These are phyloP conservation scores for Aphelidium insulamus DNA, from an alignment of 371 early-diverging fungal genomes.

Conservation along the genomic window DNA sequence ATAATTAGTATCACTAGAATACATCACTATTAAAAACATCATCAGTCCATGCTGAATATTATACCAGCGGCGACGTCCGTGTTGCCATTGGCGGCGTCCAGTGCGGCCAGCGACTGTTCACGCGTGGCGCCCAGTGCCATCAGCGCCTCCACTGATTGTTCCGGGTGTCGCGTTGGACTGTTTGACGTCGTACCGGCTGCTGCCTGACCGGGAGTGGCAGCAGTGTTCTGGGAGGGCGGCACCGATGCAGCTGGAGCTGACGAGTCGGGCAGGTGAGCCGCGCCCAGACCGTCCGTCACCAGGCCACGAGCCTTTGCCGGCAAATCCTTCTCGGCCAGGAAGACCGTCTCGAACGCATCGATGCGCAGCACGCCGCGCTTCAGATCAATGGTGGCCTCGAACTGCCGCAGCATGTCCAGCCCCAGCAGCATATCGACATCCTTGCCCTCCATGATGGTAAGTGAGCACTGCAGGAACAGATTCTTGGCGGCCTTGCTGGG, in stretches of 20 bases:
- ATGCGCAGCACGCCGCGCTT: constrained; percentile 53
- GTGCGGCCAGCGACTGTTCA: constrained; percentile 47
- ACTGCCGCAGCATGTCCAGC: constrained; percentile 63
- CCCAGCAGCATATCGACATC: constrained; percentile 82
- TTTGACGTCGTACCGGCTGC: constrained; percentile 1
- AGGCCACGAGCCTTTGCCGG: constrained; percentile 40
- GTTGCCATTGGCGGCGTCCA: constrained; percentile 62
- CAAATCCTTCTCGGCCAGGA: constrained; percentile 72
- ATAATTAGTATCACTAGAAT: no score
- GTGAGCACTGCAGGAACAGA: constrained; percentile 56
- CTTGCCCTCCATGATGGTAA: constrained; percentile 82
- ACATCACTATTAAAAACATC: no score
- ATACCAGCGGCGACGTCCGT: constrained; percentile 65
- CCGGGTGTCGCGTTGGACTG: constrained; percentile 13
- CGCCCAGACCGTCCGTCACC: background rate
- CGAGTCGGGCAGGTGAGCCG: background rate
- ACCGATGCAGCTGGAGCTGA: background rate
- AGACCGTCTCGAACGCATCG: constrained; percentile 55
- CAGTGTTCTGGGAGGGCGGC: background rate
- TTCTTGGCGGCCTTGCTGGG: no score
- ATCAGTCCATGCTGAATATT: no score
- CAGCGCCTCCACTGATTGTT: constrained; percentile 25
- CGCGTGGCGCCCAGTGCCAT: constrained; percentile 35
- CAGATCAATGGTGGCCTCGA: constrained; percentile 68
- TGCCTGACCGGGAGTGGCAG: background rate